A percentile compares a stretch with the other conserved stretches of the same genome.
Evolutionary conservation across 352 stramenopile species (phyloP).

Genomic region (Phytophthora quininea): DNA sequence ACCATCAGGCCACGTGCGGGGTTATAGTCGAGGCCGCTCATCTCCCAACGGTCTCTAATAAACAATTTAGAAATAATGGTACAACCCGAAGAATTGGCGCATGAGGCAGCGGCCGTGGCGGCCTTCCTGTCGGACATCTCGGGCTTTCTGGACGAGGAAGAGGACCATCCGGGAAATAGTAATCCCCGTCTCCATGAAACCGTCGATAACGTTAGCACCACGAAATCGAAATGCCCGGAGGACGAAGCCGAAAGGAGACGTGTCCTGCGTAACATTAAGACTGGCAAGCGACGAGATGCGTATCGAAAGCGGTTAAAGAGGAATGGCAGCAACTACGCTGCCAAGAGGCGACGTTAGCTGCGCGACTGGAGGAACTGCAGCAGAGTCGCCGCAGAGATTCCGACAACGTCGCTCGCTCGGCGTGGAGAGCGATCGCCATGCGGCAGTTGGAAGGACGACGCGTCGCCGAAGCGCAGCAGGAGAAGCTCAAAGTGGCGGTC

Average conservation of each 20-base stretch:
- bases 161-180: neutral
- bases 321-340: conserved; percentile 19
- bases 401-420: neutral
- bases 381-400: neutral
- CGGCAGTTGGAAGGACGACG: conserved; percentile 17
- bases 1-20: neutral
- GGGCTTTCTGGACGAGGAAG: conserved; percentile 19
- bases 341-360: conserved; percentile 22
- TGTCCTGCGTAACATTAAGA: conserved; percentile 16
- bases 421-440: conserved; percentile 25
- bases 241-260: conserved; percentile 23
- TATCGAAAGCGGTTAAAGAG: conserved; percentile 19
- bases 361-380: conserved; percentile 14
- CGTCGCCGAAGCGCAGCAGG: conserved; percentile 18
- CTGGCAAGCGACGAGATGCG: conserved; percentile 23
- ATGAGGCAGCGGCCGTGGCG: conserved; percentile 15
- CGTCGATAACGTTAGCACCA: conserved; percentile 7
- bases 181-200: conserved; percentile 3
- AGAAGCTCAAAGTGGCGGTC: conserved; percentile 18
- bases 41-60: neutral
- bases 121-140: conserved; percentile 31
- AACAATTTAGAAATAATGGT: neutral
- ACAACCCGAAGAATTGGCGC: conserved; percentile 5
- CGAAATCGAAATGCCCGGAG: neutral
- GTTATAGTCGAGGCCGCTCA: neutral